Base-by-base conservation (phyloP, 306 rosid species). In the Cercis canadensis region DNA sequence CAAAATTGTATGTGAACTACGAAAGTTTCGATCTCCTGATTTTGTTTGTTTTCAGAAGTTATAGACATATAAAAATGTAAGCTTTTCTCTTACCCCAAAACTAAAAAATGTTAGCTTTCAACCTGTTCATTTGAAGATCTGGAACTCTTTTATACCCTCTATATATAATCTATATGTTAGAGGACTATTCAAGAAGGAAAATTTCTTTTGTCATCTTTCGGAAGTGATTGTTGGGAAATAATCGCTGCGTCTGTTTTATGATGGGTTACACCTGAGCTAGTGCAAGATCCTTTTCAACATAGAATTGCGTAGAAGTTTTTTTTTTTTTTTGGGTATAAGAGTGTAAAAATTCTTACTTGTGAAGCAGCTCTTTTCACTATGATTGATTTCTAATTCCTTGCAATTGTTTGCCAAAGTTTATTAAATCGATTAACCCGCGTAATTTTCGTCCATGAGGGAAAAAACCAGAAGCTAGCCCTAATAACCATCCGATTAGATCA, bases 121-220 rank as follows among this genome's bases (percentile, higher is more conserved):
- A 32, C 6, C 56, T 36, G 54, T 29, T 53, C 72, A 17, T 18
- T 47, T 32, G 40, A 66, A 51, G 87, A 75, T 82, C 86, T 65
- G 69, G 37, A 74, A 46, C 21, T 24, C 59, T 34, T 78, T 57
- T 40, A 9, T 17, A 11, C 40, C 50, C 54, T 40, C 43, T 37
- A 37, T 37, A 2, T 37, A 37, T 24, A 6, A n/a, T n/a, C n/a
- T 39, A 43, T 14, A 32, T 32, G 37, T 33, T 43, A 53, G 50
- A 65, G 54, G 19, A 65, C 7, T 5, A 15, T 16, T 17, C 65
- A 55, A 63, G 44, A 58, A 33, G 36, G 32, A 44, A 55, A 9
- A 4, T 29, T n/a, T 65, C 36, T 15, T 40, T 45, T 67, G 4
- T 8, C 41, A 7, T 51, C 46, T 36, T 29, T 47, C 32, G 45